Conservation (phyloP, 345 rosid species). For the Gossypium rotundifolium region DNA sequence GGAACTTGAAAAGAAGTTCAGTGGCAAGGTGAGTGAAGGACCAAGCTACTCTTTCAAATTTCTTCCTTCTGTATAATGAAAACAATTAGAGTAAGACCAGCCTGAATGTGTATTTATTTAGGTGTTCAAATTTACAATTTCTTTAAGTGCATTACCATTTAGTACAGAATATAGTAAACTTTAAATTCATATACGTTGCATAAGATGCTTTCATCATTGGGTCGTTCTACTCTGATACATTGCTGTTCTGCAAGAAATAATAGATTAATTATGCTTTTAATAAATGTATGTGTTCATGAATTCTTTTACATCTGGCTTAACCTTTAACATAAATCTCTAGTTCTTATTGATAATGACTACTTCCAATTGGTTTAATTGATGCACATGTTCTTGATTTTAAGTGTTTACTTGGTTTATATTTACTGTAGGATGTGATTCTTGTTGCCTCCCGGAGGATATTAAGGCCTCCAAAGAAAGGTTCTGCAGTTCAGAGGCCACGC, state of each 20-base stretch:
- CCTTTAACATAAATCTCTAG: background rate
- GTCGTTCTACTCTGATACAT: background rate
- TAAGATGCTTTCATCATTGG: no score
- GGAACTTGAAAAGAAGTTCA: slow-evolving; percentile 89
- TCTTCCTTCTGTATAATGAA: background rate
- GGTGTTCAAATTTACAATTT: background rate
- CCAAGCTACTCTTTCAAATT: background rate
- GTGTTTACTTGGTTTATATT: background rate
- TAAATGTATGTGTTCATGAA: background rate
- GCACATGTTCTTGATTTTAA: background rate
- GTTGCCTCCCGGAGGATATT: slow-evolving; percentile 72
- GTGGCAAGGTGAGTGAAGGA: slow-evolving; percentile 55
- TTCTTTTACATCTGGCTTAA: background rate
- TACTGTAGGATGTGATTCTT: slow-evolving; percentile 62
- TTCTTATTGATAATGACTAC: background rate
- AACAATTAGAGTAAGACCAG: background rate
- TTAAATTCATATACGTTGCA: background rate
- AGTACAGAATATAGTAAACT: background rate
- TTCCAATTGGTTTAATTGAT: background rate
- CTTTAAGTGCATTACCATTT: background rate
- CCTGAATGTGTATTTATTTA: background rate
- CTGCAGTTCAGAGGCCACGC: slow-evolving; percentile 84
- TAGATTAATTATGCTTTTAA: background rate
- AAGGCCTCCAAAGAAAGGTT: slow-evolving; percentile 93
- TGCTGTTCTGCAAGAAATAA: background rate